Conservation (phyloP, 1,284 basidiomycete genomes). For the Cutaneotrichosporon mucoides region DNA sequence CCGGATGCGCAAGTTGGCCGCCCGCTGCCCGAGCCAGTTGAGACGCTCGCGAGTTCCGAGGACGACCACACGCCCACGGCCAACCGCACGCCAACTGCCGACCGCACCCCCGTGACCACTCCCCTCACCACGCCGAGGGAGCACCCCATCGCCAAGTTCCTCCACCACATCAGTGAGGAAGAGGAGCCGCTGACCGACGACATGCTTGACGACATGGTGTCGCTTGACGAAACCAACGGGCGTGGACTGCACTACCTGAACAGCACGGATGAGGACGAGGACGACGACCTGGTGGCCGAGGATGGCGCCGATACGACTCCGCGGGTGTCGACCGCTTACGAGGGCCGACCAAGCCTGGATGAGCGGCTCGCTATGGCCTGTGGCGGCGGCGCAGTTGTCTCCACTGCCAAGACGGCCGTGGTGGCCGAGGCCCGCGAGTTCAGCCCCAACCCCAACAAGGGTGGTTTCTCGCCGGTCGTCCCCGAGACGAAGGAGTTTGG, state of each 20-base stretch:
- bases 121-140: neutral
- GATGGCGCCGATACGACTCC: constrained; percentile 3
- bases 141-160: constrained; percentile 10
- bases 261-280: constrained; percentile 11
- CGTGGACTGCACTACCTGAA: neutral
- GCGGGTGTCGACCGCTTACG: neutral
- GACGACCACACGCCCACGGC: too few relatives aligned
- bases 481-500: neutral
- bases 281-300: constrained; percentile 10
- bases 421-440: neutral
- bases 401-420: neutral
- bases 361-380: constrained; percentile 9
- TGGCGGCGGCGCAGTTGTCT: neutral
- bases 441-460: neutral
- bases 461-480: neutral
- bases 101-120: constrained; percentile 3
- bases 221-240: constrained; percentile 2
- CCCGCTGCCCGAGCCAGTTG: too few relatives aligned
- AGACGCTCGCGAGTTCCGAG: neutral
- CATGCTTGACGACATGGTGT: constrained; percentile 18
- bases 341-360: constrained; percentile 9
- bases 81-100: too few relatives aligned
- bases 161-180: constrained; percentile 20
- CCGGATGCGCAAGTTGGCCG: neutral
- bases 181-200: constrained; percentile 21